Conservation (phyloP, 1,139 yeast species). For the Tardiomyces depauwii region DNA sequence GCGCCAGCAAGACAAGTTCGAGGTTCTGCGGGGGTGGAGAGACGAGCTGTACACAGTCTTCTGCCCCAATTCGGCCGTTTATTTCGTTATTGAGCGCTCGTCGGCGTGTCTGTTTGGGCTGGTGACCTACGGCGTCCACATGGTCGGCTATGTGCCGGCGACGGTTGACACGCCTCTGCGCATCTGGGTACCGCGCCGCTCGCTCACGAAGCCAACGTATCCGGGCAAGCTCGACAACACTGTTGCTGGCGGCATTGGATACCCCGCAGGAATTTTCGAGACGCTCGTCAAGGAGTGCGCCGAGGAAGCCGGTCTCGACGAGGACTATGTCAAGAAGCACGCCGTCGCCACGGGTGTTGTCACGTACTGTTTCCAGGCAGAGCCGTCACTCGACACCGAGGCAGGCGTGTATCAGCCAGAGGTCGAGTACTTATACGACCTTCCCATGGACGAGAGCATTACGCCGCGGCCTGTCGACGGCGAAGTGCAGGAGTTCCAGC, state of each 20-base stretch:
- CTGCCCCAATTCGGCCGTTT: constrained; percentile 42
- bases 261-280: constrained; percentile 64
- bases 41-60: constrained; percentile 70
- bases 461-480: constrained; percentile 72
- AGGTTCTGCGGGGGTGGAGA: constrained; percentile 68
- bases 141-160: constrained; percentile 60
- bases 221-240: constrained; percentile 90
- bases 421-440: constrained; percentile 68
- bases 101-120: constrained; percentile 75
- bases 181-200: constrained; percentile 80
- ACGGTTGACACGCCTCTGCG: constrained; percentile 34
- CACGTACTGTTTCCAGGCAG: constrained; percentile 44
- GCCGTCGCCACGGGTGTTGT: constrained; percentile 51
- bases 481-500: constrained; percentile 64
- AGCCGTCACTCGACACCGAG: constrained; percentile 26
- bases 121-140: constrained; percentile 81
- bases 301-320: constrained; percentile 80
- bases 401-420: constrained; percentile 72
- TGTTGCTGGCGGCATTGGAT: constrained; percentile 89
- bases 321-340: constrained; percentile 36
- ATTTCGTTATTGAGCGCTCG: constrained; percentile 67
- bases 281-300: constrained; percentile 76
- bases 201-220: constrained; percentile 68
- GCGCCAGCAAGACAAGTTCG: constrained; percentile 30
- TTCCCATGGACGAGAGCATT: constrained; percentile 41